Conservation (phyloP, 345 rosid species). For the Gossypium bickii region DNA sequence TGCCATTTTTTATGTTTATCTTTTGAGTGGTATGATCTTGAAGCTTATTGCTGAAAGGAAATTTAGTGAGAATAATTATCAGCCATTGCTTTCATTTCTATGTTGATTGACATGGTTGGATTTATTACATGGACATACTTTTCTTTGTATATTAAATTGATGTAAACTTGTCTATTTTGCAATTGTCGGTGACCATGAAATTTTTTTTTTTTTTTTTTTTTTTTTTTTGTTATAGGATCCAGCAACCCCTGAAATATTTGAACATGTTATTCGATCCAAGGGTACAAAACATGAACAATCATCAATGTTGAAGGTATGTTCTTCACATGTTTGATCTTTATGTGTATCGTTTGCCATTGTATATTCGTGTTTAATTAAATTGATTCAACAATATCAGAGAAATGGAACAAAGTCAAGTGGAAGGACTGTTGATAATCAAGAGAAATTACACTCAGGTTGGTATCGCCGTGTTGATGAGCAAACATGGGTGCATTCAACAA, state of each 20-base stretch:
- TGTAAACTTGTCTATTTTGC: neutral
- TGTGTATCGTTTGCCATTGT: neutral
- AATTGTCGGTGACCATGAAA: neutral
- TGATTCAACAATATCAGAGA: constrained; percentile 39
- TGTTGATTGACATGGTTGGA: neutral
- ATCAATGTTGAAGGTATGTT: constrained; percentile 51
- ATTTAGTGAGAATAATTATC: constrained; percentile 3
- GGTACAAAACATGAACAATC: constrained; percentile 49
- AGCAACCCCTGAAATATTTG: constrained; percentile 80
- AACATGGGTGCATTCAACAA: constrained; percentile 31
- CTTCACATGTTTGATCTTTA: neutral
- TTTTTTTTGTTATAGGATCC: constrained; percentile 55
- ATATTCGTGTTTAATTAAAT: constrained; percentile 6
- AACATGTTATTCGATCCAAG: constrained; percentile 45
- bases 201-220: constrained; percentile 7
- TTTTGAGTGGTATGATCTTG: neutral
- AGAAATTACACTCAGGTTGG: constrained; percentile 24
- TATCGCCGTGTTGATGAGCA: constrained; percentile 24
- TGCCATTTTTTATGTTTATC: neutral
- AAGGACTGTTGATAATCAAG: constrained; percentile 28
- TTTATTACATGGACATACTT: neutral
- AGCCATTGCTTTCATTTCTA: neutral
- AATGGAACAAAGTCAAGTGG: constrained; percentile 52
- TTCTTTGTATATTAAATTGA: neutral
- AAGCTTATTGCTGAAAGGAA: constrained; percentile 3